Conservation (phyloP, 2,329 filamentous ascomycete genomes). For the Setomelanomma holmii region DNA sequence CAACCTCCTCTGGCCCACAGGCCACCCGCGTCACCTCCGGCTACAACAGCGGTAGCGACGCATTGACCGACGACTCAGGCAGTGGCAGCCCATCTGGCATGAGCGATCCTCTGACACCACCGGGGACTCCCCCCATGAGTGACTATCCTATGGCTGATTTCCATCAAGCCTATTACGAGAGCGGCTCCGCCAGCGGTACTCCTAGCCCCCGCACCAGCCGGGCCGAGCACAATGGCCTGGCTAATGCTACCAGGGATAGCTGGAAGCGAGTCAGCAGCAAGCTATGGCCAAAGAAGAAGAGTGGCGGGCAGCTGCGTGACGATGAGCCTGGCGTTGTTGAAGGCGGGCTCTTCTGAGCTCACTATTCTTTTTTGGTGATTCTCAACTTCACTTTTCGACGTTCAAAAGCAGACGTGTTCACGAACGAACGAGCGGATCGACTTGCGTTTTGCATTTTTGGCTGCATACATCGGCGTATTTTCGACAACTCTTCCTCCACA, state of each 20-base stretch:
- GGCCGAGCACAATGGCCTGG: slow-evolving; percentile 46
- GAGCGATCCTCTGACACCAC: slow-evolving; percentile 74
- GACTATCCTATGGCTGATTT: slow-evolving; percentile 56
- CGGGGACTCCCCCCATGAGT: slow-evolving; percentile 75
- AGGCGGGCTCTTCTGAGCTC: slow-evolving; percentile 41
- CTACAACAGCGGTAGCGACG: slow-evolving; percentile 53
- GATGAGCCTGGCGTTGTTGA: slow-evolving; percentile 47
- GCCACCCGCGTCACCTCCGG: slow-evolving; percentile 37
- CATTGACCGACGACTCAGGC: slow-evolving; percentile 69
- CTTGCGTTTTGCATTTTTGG: slow-evolving; percentile 45
- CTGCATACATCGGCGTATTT: slow-evolving; percentile 44
- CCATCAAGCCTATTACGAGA: slow-evolving; percentile 45
- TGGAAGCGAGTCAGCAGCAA: slow-evolving; percentile 53
- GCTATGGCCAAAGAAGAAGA: slow-evolving; percentile 51
- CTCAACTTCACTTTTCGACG: slow-evolving; percentile 11
- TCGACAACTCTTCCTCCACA: slow-evolving; percentile 22
- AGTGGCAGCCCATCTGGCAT: slow-evolving; percentile 58
- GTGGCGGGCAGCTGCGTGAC: slow-evolving; percentile 44
- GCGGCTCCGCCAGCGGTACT: slow-evolving; percentile 40
- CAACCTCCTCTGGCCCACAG: slow-evolving; percentile 40
- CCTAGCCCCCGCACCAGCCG: slow-evolving; percentile 48
- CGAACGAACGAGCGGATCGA: slow-evolving; percentile 42
- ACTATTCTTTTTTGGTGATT: slow-evolving; percentile 7
- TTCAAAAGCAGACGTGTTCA: slow-evolving; percentile 39
- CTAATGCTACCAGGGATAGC: slow-evolving; percentile 45